Conservation (phyloP, 108 stramenopile genomes). For the Fragilaria radians region DNA sequence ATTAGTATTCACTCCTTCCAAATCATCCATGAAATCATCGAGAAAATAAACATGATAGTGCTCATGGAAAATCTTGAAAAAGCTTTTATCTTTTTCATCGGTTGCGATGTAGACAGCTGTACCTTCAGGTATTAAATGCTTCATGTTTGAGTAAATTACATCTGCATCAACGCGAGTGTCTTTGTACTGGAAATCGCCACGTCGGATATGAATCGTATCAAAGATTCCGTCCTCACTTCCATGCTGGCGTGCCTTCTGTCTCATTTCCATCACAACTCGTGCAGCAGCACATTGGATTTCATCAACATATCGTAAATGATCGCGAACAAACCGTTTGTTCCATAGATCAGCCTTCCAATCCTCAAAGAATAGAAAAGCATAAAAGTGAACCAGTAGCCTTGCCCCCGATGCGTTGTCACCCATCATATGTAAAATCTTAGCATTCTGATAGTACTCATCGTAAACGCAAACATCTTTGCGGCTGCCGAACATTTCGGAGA, state of each 20-base stretch:
- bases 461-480: constrained; percentile 33
- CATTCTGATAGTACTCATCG: constrained; percentile 39
- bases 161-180: constrained; percentile 28
- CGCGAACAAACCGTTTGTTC: constrained; percentile 79
- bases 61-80: constrained; percentile 67
- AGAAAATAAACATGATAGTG: constrained; percentile 69
- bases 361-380: constrained; percentile 83
- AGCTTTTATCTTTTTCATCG: constrained; percentile 66
- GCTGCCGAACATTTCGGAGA: constrained; percentile 41
- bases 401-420: constrained; percentile 42
- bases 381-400: constrained; percentile 82
- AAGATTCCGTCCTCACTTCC: constrained; percentile 43
- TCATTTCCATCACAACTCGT: constrained; percentile 61
- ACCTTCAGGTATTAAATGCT: constrained; percentile 24
- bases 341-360: constrained; percentile 78
- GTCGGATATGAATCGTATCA: constrained; percentile 82
- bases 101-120: constrained; percentile 68
- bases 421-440: constrained; percentile 49
- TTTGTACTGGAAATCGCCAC: constrained; percentile 78
- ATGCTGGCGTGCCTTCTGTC: constrained; percentile 34
- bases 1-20: constrained; percentile 68
- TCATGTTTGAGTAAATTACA: constrained; percentile 28
- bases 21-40: constrained; percentile 65
- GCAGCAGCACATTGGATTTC: constrained; percentile 90
- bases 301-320: constrained; percentile 85